These are phyloP conservation scores for Rhodomyrtus psidioides DNA, from an alignment of 441 rosid genomes.

Conservation along the genomic window DNA sequence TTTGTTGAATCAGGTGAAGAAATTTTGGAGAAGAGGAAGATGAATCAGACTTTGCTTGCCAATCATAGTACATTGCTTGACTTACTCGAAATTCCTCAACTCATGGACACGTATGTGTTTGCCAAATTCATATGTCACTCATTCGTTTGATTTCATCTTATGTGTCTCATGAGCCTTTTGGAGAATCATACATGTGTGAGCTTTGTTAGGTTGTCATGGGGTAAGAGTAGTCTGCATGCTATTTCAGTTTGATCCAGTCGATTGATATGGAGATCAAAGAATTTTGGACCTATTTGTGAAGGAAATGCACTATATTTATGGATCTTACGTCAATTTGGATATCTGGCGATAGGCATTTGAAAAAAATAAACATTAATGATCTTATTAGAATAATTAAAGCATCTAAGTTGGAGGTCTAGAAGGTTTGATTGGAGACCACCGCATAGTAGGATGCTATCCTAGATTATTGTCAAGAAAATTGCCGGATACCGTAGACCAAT, in stretches of 20 bases:
- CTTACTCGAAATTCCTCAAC: slow-evolving; percentile 98
- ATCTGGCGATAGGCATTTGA: background rate
- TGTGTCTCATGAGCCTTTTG: background rate
- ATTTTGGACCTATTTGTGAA: background rate
- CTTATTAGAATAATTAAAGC: background rate
- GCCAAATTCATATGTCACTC: background rate
- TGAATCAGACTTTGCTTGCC: slow-evolving; percentile 79
- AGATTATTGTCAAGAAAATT: background rate
- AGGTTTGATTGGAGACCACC: background rate
- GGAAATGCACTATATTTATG: background rate
- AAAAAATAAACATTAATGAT: background rate
- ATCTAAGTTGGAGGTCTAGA: background rate
- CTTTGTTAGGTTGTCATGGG: background rate
- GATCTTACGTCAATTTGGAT: background rate
- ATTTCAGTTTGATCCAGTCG: background rate
- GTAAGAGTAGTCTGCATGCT: background rate
- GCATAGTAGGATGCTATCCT: background rate
- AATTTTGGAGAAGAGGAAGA: slow-evolving; percentile 87
- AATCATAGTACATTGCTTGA: slow-evolving; percentile 92
- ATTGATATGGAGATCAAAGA: background rate
- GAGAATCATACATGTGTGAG: background rate
- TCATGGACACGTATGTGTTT: slow-evolving; percentile 91
- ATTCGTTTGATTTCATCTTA: background rate
- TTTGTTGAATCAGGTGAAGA: slow-evolving; percentile 76
- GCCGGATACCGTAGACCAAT: background rate